phyloP scores from a whole-genome alignment of 2,329 filamentous ascomycete genomes.

The Nannizzia gypsea region DNA sequence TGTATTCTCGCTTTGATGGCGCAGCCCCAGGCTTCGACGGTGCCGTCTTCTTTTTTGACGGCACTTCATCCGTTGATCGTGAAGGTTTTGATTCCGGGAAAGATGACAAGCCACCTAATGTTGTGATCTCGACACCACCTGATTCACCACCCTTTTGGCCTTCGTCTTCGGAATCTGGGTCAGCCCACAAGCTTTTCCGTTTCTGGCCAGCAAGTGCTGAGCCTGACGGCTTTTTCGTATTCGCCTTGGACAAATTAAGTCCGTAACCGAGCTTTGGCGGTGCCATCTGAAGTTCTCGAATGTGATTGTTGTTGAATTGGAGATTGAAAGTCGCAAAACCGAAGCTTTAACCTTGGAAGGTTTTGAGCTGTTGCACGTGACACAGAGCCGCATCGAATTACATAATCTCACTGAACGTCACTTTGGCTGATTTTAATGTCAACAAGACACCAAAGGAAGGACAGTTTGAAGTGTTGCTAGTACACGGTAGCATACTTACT shows the following conservation, averaged over 20 bases:
- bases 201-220: slow-evolving; percentile 29
- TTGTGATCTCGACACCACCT: slow-evolving; percentile 26
- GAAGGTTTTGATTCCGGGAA: neutral
- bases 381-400: neutral
- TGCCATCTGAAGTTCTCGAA: slow-evolving; percentile 14
- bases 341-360: neutral
- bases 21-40: slow-evolving; percentile 10
- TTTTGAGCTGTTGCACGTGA: neutral
- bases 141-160: slow-evolving; percentile 8
- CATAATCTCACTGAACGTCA: neutral
- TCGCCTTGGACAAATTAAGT: slow-evolving; percentile 33
- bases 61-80: neutral
- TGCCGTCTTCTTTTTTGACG: neutral
- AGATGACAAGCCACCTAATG: slow-evolving; percentile 25
- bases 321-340: neutral
- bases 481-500: neutral
- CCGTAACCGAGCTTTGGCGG: slow-evolving; percentile 31
- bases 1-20: slow-evolving; percentile 19
- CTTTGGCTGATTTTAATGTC: neutral
- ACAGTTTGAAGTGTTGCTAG: neutral
- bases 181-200: slow-evolving; percentile 38
- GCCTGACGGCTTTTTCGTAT: slow-evolving; percentile 20
- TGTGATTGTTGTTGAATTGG: neutral
- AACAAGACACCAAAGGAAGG: neutral
- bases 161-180: slow-evolving; percentile 28